These are phyloP conservation scores for Papilionanthe hybrid DNA, from an alignment of 116 monocot species.

Conservation along the genomic window DNA sequence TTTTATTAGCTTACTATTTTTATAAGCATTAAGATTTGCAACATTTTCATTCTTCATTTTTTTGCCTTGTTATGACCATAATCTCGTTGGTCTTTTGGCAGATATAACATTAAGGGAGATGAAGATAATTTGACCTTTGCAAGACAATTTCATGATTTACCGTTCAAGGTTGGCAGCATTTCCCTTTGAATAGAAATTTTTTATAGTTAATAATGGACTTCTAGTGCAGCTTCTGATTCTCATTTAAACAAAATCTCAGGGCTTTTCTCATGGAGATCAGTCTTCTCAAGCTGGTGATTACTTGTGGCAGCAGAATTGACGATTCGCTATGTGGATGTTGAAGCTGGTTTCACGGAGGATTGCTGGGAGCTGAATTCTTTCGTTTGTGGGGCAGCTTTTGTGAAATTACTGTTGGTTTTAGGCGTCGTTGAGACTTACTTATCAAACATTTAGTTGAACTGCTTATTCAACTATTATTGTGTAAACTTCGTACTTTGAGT, in stretches of 20 bases:
- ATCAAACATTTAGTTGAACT: no score
- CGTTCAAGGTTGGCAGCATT: neutral
- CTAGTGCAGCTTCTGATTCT: neutral
- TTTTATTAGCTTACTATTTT: neutral
- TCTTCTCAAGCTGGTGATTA: neutral
- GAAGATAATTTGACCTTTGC: neutral
- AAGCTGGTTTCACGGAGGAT: neutral
- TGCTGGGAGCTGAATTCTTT: neutral
- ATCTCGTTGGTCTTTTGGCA: neutral
- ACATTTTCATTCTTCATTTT: neutral
- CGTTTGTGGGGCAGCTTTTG: no score
- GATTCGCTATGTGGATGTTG: no score
- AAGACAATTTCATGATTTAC: neutral
- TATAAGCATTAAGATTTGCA: neutral
- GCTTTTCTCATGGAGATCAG: neutral
- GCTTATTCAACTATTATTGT: no score
- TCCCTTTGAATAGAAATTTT: neutral
- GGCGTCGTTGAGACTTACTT: no score
- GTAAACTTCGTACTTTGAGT: no score
- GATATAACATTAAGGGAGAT: neutral
- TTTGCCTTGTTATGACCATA: neutral
- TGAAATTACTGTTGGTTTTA: no score
- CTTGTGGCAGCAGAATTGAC: neutral
- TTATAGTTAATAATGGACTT: neutral
- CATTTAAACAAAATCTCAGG: no score